phyloP scores from a whole-genome alignment of 2,329 filamentous ascomycete genomes.

The Paraphaeosphaeria sporulosa region DNA sequence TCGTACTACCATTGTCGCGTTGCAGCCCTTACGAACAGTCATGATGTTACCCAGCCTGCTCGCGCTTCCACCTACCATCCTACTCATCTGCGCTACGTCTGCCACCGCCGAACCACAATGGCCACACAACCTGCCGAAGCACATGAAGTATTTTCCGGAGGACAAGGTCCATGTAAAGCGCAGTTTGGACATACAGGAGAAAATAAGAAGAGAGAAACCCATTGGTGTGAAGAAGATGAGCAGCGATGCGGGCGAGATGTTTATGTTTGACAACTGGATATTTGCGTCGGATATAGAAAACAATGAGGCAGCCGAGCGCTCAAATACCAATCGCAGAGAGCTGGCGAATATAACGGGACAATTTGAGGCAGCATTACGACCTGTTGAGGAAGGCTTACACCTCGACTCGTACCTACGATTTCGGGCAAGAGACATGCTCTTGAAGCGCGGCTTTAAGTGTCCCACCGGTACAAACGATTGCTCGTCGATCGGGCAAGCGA shows the following conservation, averaged over 20 bases:
- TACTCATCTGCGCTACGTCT: constrained; percentile 37
- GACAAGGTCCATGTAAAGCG: constrained; percentile 54
- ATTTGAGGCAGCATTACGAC: constrained; percentile 36
- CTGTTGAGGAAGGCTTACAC: constrained; percentile 41
- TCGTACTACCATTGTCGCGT: not conserved
- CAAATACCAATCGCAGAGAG: constrained; percentile 16
- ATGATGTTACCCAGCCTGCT: constrained; percentile 41
- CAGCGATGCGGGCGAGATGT: constrained; percentile 74
- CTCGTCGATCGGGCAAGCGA: constrained; percentile 67
- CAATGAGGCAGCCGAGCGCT: constrained; percentile 6
- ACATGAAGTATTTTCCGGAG: constrained; percentile 58
- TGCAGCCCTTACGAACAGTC: not conserved
- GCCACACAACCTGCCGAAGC: constrained; percentile 56
- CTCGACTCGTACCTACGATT: constrained; percentile 48
- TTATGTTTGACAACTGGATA: constrained; percentile 71
- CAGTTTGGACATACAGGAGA: constrained; percentile 50
- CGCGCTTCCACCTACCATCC: constrained; percentile 39
- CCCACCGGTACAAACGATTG: constrained; percentile 72
- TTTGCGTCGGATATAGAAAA: constrained; percentile 45
- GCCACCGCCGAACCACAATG: constrained; percentile 47
- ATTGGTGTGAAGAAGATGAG: constrained; percentile 76
- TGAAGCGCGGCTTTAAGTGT: constrained; percentile 69
- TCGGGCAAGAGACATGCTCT: constrained; percentile 44
- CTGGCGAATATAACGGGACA: constrained; percentile 32
- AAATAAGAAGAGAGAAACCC: constrained; percentile 55